Base-by-base conservation (phyloP, 495 filamentous ascomycete genomes). In the Neurospora sublineolata region DNA sequence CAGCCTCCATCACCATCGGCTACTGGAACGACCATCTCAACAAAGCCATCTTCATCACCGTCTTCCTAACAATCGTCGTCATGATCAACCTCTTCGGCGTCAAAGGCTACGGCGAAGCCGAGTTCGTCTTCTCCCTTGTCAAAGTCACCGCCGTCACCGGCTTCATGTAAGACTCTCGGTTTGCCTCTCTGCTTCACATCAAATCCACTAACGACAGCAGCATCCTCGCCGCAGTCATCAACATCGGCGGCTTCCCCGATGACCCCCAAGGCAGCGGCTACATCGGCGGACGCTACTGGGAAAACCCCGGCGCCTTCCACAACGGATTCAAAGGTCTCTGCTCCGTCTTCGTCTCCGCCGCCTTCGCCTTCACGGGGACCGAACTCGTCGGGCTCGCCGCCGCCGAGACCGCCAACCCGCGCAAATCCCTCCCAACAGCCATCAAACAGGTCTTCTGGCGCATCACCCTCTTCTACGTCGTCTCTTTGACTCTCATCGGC, bases 361-460 rank as follows among this genome's bases (percentile, higher is more conserved):
- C 94, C 38, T 97, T 97, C 76, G 89, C 94, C 70, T 98, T 97
- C 75, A 88, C 93, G 5, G 94, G 94, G 58, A 97, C 94, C 12
- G 94, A 98, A 78, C 83, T 97, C n/a, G 94, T 97, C 69, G 94
- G 93, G 70, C 86, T 97, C 40, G 93, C 93, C 37, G 93, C 93
- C 44, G 93, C 93, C 44, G 93, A 97, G 77, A 93, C 93, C 3
- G 88, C 87, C 5, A 96, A 96, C 78, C 93, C 93, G 11, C 88
- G 93, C 72, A 96, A 94, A 76, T 91, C 91, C 16, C 86, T 97
- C 7, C 93, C 93, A 0, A 91, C 90, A 0, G 93, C 93, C 58
- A 88, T 94, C 76, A 96, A 96, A 79, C 93, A 97, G 80, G 93
- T 97, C 41, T 97, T 97, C 81, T 97, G 94, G 94, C 90, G 94